Conservation (phyloP, 2,329 filamentous ascomycete genomes). For the Fusarium transvaalense region DNA sequence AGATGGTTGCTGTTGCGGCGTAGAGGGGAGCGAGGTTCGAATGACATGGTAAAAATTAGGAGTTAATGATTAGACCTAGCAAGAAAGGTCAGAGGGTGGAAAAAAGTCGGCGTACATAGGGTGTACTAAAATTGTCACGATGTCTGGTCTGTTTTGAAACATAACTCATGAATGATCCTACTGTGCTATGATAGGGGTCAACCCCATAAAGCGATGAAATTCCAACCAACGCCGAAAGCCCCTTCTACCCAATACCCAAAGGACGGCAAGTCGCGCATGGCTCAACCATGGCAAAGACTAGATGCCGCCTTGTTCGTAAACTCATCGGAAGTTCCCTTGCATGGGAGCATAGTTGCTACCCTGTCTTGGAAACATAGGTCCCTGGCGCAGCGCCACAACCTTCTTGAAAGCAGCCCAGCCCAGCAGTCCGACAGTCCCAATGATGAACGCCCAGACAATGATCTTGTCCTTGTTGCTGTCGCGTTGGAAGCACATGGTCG, state of each 20-base stretch:
- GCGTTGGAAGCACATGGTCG: slow-evolving; percentile 74
- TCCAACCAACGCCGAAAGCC: slow-evolving; percentile 26
- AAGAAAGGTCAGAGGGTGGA: slow-evolving; percentile 33
- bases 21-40: slow-evolving; percentile 17
- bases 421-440: slow-evolving; percentile 69
- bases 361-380: slow-evolving; percentile 49
- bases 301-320: not conserved
- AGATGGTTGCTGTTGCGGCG: slow-evolving; percentile 46
- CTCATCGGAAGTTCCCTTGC: slow-evolving; percentile 42
- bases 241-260: slow-evolving; percentile 7
- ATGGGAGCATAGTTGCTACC: slow-evolving; percentile 51
- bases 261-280: not conserved
- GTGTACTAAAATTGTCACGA: slow-evolving; percentile 47
- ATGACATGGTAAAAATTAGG: slow-evolving; percentile 28
- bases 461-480: slow-evolving; percentile 76
- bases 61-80: slow-evolving; percentile 44
- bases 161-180: slow-evolving; percentile 11
- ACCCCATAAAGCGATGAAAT: slow-evolving; percentile 21
- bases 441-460: slow-evolving; percentile 74
- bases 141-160: slow-evolving; percentile 35
- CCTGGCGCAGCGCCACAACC: slow-evolving; percentile 58
- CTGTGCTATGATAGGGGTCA: slow-evolving; percentile 12
- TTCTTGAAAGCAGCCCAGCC: slow-evolving; percentile 70
- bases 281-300: not conserved
- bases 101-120: slow-evolving; percentile 47